These are phyloP conservation scores for Tylopilus felleus DNA, from an alignment of 768 basidiomycete genomes.

Conservation along the genomic window DNA sequence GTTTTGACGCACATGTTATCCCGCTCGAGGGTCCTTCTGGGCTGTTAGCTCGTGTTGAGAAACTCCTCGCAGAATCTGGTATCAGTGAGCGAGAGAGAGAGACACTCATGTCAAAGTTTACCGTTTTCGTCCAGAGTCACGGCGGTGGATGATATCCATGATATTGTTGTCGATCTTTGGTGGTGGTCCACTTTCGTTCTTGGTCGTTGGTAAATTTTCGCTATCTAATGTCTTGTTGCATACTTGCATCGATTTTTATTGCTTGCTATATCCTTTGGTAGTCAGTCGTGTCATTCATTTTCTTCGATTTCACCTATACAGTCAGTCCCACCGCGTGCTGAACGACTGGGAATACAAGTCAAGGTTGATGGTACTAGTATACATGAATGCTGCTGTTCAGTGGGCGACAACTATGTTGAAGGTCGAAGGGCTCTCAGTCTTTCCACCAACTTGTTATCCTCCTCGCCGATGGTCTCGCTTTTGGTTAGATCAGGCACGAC, in stretches of 20 bases:
- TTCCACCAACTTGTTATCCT: slow-evolving; percentile 80
- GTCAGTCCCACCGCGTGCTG: not conserved
- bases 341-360: not conserved
- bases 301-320: slow-evolving; percentile 1
- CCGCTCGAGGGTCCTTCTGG: slow-evolving; percentile 73
- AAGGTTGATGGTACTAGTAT: slow-evolving; percentile 2
- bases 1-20: slow-evolving; percentile 71
- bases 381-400: slow-evolving; percentile 4
- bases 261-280: slow-evolving; percentile 11
- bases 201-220: slow-evolving; percentile 26
- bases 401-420: slow-evolving; percentile 42
- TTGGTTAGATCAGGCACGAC: slow-evolving; percentile 55
- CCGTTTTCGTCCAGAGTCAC: slow-evolving; percentile 48
- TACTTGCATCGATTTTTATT: slow-evolving; percentile 21
- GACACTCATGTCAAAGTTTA: slow-evolving; percentile 55
- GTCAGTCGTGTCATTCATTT: slow-evolving; percentile 15
- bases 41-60: slow-evolving; percentile 61
- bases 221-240: slow-evolving; percentile 20
- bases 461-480: slow-evolving; percentile 61
- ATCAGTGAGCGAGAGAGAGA: slow-evolving; percentile 48
- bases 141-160: slow-evolving; percentile 14
- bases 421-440: slow-evolving; percentile 86
- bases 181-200: slow-evolving; percentile 7
- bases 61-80: slow-evolving; percentile 50
- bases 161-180: slow-evolving; percentile 3